Evolutionary conservation across 257 asterid species (phyloP).

Genomic region (Rehmannia glutinosa): DNA sequence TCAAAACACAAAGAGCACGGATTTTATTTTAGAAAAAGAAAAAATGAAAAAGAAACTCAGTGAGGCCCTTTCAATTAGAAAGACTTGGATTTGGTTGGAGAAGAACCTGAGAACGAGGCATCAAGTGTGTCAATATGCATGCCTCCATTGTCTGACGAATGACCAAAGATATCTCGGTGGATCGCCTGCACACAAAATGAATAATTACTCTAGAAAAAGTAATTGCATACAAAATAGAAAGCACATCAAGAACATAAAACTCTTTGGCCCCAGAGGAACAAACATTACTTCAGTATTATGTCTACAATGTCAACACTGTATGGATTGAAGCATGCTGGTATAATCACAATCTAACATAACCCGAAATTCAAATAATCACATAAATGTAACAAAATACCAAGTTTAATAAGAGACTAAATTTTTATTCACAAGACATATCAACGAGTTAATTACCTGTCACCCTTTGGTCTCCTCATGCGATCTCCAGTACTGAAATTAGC

Average conservation of each 20-base stretch:
- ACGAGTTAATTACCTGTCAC: conserved; percentile 58
- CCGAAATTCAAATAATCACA: no score
- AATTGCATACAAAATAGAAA: neutral
- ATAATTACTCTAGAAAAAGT: neutral
- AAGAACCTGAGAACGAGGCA: conserved; percentile 95
- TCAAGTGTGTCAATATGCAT: conserved; percentile 72
- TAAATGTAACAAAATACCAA: no score
- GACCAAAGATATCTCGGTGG: conserved; percentile 91
- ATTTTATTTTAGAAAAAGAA: neutral
- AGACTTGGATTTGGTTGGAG: conserved; percentile 13
- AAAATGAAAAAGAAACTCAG: neutral
- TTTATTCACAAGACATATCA: no score
- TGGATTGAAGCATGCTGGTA: no score
- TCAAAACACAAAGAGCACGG: conserved; percentile 25
- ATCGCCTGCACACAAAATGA: conserved; percentile 61
- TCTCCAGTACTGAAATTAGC: conserved; percentile 98
- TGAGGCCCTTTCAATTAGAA: neutral
- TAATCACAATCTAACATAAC: no score
- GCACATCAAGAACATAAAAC: neutral
- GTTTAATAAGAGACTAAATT: no score
- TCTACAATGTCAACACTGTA: no score
- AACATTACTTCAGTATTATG: no score
- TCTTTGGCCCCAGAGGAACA: neutral
- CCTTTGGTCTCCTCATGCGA: conserved; percentile 90
- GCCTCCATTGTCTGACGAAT: conserved; percentile 99